Evolutionary conservation across 768 basidiomycete genomes (phyloP).

Genomic region (Phallus indusiatus): DNA sequence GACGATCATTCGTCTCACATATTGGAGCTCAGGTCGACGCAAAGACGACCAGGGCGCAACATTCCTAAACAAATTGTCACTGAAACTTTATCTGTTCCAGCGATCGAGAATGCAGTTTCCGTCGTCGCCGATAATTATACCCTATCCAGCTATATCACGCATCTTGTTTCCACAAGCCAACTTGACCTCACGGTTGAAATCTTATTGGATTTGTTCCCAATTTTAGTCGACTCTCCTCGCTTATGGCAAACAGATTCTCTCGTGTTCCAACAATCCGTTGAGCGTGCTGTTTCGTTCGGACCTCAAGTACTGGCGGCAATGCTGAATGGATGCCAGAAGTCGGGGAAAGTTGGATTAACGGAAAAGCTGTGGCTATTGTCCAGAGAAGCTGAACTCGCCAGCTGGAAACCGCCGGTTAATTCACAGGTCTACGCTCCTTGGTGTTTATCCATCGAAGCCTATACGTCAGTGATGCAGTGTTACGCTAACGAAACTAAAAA

Average conservation of each 20-base stretch:
- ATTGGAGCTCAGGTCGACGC: neutral
- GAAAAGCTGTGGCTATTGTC: conserved; percentile 60
- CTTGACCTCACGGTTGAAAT: conserved; percentile 34
- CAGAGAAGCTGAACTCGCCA: conserved; percentile 45
- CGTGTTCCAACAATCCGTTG: conserved; percentile 18
- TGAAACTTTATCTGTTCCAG: conserved; percentile 9
- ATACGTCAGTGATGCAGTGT: conserved; percentile 61
- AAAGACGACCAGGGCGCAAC: neutral
- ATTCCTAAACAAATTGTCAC: conserved; percentile 5
- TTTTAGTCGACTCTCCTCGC: neutral
- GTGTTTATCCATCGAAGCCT: conserved; percentile 56
- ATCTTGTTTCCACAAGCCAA: conserved; percentile 42
- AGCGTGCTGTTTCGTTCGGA: conserved; percentile 40
- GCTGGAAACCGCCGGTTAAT: conserved; percentile 29
- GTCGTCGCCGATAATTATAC: conserved; percentile 32
- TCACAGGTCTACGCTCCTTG: conserved; percentile 36
- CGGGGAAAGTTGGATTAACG: conserved; percentile 42
- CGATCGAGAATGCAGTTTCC: conserved; percentile 13
- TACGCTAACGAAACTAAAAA: conserved; percentile 29
- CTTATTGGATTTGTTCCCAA: conserved; percentile 50
- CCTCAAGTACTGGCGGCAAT: conserved; percentile 51
- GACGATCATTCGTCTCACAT: neutral
- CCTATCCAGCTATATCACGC: conserved; percentile 41
- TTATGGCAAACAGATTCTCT: neutral
- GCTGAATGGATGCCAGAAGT: conserved; percentile 51